Base-by-base conservation (phyloP, 2,329 filamentous ascomycete species). In the Colletotrichum gloeosporioides region DNA sequence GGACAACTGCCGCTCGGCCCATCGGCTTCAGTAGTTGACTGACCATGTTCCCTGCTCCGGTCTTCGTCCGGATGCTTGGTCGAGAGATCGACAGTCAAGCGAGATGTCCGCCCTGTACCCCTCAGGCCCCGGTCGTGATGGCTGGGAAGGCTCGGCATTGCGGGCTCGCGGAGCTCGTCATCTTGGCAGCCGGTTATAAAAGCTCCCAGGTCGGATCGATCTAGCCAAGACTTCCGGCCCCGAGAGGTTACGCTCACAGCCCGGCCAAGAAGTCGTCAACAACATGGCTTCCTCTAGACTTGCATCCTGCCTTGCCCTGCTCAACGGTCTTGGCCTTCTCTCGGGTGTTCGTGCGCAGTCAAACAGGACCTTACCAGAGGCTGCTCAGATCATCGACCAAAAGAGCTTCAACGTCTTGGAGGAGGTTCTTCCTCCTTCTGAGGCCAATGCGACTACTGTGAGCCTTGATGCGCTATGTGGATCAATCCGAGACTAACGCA, bases 341-440 rank as follows among this genome's bases (percentile, higher is more conserved):
- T 36, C 69, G 2, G 63, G 63, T 2, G 69, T 5, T 82, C 83
- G 31, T 18, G 63, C 69, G 10, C 73, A 68, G 64, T 57, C 61
- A 4, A 59, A 69, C 31, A 59, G 69, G 2, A 31, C 73, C n/a
- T 55, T 77, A 6, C 77, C 76, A 6, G 44, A 53, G 12, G 61
- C 67, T 71, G 87, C 86, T 6, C 86, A 88, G 71, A 75, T 88
- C 57, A 85, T 89, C 59, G 82, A 88, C 78, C 86, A 87, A 78
- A 85, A 81, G 77, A 82, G 80, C n/a, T 87, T 88, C 81, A 88
- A 87, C 77, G 85, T 84, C 18, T 77, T 89, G 36, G 78, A 83
- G 1, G 79, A 77, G 4, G 87, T 89, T 4, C 80, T 79, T 13
- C 86, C 86, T 6, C 82, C 85, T 0, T 80, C 80, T 1, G 80